Evolutionary conservation across 352 stramenopile species (phyloP), one percentile per base, ranked within the genome.

Genomic region (Sclerospora graminicola): DNA sequence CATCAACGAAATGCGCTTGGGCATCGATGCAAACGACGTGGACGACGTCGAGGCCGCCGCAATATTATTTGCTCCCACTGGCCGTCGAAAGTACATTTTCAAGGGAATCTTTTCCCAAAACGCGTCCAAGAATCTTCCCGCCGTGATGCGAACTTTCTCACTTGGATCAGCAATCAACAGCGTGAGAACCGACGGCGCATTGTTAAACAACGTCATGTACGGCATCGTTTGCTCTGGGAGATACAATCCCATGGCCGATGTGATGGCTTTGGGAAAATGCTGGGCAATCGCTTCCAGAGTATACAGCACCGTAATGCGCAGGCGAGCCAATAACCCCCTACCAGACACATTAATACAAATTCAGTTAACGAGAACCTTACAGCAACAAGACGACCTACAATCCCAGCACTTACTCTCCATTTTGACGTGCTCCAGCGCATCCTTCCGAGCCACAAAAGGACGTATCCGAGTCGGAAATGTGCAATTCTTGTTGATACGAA

Each of bases 71-170:
- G 61, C 48, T 30, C 53, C 75, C 2, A 60, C 72, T 13, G 58
- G 45, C 34, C 76, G 70, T 19, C 78, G 70, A 33, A 90, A 88
- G 48, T 86, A 90, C 44, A 84, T 61, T 58, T 87, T 87, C 18
- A 90, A 32, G 14, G 78, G 78, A 20, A 90, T 82, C 47, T 87
- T 78, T 30, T 86, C 73, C 76, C 78, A 90, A 31, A 89, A 76
- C 8, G 57, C 53, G n/a, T 93, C 81, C 29, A 93, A 57, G 41
- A 88, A 88, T 52, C 81, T 84, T n/a, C 72, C 69, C 6, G 73
- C 78, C 6, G 66, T 66, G 32, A 89, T 66, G 0, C 78, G 76
- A 21, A 75, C 78, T 32, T 69, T 79, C 23, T 93, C 81, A 29
- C 73, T 85, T 14, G 78, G 77, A 36, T 93, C 81, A 1, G 74